These are phyloP conservation scores for Zoysia matrella DNA, from an alignment of 202 grass and related monocot species.

Conservation along the genomic window DNA sequence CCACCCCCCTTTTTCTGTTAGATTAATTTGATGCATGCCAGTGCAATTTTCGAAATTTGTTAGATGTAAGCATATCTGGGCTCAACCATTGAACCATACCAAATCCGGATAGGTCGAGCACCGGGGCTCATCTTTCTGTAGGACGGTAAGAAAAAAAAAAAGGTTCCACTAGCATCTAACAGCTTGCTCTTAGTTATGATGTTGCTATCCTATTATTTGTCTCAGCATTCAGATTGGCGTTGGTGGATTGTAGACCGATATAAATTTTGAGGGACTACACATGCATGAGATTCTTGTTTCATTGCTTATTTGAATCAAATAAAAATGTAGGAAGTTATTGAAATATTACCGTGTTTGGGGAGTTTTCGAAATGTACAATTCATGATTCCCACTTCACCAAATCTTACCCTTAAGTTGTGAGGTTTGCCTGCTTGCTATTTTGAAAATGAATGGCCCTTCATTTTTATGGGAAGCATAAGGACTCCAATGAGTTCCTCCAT, in stretches of 20 bases:
- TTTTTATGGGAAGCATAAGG: too few species aligned
- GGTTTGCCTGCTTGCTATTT: too few species aligned
- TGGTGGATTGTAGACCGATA: neutral
- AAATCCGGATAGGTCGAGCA: conserved; percentile 8
- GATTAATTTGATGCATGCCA: too few species aligned
- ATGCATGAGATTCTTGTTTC: neutral
- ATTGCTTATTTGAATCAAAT: neutral
- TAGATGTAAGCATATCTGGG: neutral
- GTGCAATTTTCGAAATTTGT: neutral
- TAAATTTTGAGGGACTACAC: neutral
- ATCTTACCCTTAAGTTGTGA: neutral
- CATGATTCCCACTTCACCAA: too few species aligned
- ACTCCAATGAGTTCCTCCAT: too few species aligned
- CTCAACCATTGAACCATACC: neutral
- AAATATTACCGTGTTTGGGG: neutral
- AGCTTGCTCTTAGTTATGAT: neutral
- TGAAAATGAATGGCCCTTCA: too few species aligned
- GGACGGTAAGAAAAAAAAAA: neutral
- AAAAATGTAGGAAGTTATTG: conserved; percentile 7
- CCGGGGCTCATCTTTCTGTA: neutral
- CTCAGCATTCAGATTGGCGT: neutral
- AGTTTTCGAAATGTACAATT: neutral
- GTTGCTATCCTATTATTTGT: neutral
- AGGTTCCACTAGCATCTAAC: neutral
- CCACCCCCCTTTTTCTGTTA: conserved; percentile 1